Evolutionary conservation across 2,329 filamentous ascomycete genomes (phyloP).

Genomic region (Xylariaceae sp.): DNA sequence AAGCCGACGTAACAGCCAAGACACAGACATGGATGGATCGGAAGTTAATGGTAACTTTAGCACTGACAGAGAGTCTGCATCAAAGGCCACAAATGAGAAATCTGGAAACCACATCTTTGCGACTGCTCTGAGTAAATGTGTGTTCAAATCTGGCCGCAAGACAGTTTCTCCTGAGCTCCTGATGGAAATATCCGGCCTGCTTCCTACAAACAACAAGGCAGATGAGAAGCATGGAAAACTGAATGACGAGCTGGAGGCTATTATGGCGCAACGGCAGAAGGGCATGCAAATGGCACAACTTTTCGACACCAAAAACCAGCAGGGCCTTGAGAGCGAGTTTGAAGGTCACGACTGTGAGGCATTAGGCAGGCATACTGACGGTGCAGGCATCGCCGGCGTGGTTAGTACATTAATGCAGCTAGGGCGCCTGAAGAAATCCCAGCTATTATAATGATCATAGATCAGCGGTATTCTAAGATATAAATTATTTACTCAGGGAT

Average conservation of each 20-base stretch:
- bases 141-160: slow-evolving; percentile 65
- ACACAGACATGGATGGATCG: background rate
- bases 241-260: slow-evolving; percentile 22
- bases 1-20: background rate
- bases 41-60: background rate
- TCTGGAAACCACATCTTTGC: slow-evolving; percentile 50
- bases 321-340: slow-evolving; percentile 42
- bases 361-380: slow-evolving; percentile 45
- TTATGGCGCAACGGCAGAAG: slow-evolving; percentile 43
- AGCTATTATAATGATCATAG: slow-evolving; percentile 23
- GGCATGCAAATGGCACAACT: slow-evolving; percentile 43
- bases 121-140: slow-evolving; percentile 62
- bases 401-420: slow-evolving; percentile 44
- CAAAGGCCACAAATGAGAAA: slow-evolving; percentile 17
- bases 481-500: no score
- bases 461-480: background rate
- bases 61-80: slow-evolving; percentile 5
- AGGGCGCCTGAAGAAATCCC: slow-evolving; percentile 38
- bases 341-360: slow-evolving; percentile 38
- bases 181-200: slow-evolving; percentile 62
- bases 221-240: slow-evolving; percentile 12
- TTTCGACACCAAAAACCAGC: slow-evolving; percentile 38
- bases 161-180: slow-evolving; percentile 70
- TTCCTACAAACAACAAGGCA: slow-evolving; percentile 51
- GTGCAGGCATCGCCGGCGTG: slow-evolving; percentile 43